These are phyloP conservation scores for Umbilicus rupestris DNA, from an alignment of 164 flowering plant genomes.

Conservation along the genomic window DNA sequence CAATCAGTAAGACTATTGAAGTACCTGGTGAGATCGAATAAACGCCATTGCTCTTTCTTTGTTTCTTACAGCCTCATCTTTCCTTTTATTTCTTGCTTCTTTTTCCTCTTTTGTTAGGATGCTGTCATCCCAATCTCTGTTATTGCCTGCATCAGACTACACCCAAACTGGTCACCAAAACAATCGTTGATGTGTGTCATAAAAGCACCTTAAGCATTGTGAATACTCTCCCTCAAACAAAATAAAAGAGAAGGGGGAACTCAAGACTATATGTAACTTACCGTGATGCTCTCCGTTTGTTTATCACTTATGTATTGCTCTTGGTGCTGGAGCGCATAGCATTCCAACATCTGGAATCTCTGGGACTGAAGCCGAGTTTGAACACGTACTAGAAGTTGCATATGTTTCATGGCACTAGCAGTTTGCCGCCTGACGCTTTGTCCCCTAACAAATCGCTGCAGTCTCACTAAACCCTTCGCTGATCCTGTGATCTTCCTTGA, in stretches of 20 bases:
- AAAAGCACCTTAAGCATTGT: background rate
- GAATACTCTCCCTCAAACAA: too few relatives aligned
- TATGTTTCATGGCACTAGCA: background rate
- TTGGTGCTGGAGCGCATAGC: background rate
- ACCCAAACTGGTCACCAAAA: background rate
- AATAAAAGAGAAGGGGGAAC: background rate
- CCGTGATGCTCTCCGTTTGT: background rate
- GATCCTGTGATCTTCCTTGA: background rate
- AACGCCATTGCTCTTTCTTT: conserved; percentile 2
- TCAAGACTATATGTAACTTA: background rate
- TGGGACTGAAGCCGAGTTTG: background rate
- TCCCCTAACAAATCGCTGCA: background rate
- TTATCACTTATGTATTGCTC: background rate
- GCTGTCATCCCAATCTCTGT: background rate
- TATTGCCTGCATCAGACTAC: background rate
- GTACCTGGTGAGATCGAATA: background rate
- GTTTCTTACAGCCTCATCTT: background rate
- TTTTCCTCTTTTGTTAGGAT: conserved; percentile 1
- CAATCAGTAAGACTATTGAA: background rate
- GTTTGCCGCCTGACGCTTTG: background rate
- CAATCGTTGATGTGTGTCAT: background rate
- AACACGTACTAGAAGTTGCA: conserved; percentile 3
- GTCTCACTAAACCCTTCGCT: background rate
- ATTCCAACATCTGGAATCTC: background rate
- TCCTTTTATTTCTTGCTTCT: background rate